phyloP scores from a whole-genome alignment of 306 rosid genomes.

The Acacia melanoxylon region DNA sequence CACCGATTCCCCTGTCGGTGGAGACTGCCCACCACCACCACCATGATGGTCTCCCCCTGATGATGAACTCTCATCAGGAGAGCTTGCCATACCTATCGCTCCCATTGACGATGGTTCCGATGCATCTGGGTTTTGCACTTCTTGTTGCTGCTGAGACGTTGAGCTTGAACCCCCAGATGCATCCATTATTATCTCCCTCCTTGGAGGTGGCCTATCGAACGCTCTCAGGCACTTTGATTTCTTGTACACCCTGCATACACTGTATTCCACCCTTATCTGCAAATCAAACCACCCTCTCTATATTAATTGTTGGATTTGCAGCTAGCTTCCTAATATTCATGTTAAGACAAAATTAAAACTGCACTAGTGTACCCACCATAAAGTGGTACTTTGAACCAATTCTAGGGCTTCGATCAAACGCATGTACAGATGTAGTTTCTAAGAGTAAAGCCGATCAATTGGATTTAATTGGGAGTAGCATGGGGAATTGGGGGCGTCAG shows the following conservation, averaged over 20 bases:
- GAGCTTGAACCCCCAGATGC: slow-evolving; percentile 17
- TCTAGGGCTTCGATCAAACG: neutral
- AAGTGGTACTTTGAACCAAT: neutral
- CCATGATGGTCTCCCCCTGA: slow-evolving; percentile 31
- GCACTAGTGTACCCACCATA: neutral
- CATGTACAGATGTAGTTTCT: neutral
- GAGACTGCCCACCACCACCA: slow-evolving; percentile 23
- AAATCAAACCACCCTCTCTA: neutral
- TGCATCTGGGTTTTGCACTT: neutral
- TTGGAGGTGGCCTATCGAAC: slow-evolving; percentile 66
- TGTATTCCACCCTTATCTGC: slow-evolving; percentile 79
- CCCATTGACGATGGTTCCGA: neutral
- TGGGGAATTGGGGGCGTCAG: too few relatives aligned
- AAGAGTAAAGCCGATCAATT: neutral
- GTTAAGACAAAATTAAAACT: neutral
- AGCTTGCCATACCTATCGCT: slow-evolving; percentile 33
- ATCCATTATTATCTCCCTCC: neutral
- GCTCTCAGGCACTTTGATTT: slow-evolving; percentile 75
- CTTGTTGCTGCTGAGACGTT: neutral
- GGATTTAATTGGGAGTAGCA: neutral
- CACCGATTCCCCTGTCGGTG: slow-evolving; percentile 12
- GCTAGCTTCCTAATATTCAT: neutral
- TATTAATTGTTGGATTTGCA: neutral
- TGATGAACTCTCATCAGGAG: slow-evolving; percentile 59
- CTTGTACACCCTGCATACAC: slow-evolving; percentile 85